Conservation (phyloP, 2,329 filamentous ascomycete genomes). For the Fusarium coffeatum region DNA sequence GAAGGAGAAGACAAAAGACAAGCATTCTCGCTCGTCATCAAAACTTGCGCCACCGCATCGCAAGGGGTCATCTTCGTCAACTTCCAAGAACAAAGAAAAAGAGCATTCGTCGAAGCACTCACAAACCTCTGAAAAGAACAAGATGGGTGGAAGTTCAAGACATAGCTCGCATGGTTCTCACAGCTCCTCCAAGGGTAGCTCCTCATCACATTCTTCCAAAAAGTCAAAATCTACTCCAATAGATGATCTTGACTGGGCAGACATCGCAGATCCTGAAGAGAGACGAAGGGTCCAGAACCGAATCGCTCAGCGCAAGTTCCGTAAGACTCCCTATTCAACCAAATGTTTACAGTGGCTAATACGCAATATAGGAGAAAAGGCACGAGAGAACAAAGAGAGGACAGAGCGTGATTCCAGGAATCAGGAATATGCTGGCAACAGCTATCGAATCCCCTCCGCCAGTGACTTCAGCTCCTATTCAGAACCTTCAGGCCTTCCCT, state of each 20-base stretch:
- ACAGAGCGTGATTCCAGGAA: constrained; percentile 73
- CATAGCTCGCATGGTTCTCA: constrained; percentile 36
- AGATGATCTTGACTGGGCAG: constrained; percentile 72
- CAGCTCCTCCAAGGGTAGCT: constrained; percentile 46
- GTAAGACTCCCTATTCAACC: constrained; percentile 59
- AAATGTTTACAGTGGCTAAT: background rate
- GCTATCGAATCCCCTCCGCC: constrained; percentile 71
- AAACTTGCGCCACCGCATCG: constrained; percentile 34
- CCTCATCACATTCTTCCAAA: constrained; percentile 48
- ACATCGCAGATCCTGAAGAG: constrained; percentile 76
- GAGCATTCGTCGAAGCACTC: constrained; percentile 18
- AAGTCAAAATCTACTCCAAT: constrained; percentile 58
- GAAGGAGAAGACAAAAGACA: constrained; percentile 4
- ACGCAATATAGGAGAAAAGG: constrained; percentile 70
- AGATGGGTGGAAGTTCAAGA: constrained; percentile 44
- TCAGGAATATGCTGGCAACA: constrained; percentile 70
- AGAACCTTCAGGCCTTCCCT: constrained; percentile 74
- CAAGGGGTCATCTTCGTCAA: constrained; percentile 30
- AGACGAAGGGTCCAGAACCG: constrained; percentile 81
- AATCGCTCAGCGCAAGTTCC: constrained; percentile 79
- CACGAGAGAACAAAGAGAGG: constrained; percentile 74
- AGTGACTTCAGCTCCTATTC: constrained; percentile 64
- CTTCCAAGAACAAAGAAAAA: constrained; percentile 32
- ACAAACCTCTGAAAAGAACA: constrained; percentile 19
- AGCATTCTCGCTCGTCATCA: constrained; percentile 9